A percentile compares a stretch with the other conserved stretches of the same genome.
phyloP scores from a whole-genome alignment of 495 filamentous ascomycete genomes.

The Penicillium turbatum region DNA sequence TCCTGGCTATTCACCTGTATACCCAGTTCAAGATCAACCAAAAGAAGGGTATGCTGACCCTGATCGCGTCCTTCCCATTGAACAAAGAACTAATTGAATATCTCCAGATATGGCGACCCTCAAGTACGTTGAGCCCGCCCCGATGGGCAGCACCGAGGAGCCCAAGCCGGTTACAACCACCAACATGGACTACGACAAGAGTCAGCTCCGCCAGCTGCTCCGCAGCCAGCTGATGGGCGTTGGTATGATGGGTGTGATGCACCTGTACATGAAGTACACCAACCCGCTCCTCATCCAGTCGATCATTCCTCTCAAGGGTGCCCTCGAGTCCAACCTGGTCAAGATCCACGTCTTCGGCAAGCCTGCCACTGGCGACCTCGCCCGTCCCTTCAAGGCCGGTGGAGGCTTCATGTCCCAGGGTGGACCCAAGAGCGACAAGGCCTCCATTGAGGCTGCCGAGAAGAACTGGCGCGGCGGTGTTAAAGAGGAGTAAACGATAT shows the following conservation, averaged over 20 bases:
- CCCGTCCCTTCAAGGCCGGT: constrained; percentile 87
- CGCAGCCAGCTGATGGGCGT: constrained; percentile 91
- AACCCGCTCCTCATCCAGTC: constrained; percentile 98
- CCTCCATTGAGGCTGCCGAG: constrained; percentile 83
- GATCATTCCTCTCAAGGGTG: constrained; percentile 95
- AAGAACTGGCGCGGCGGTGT: constrained; percentile 78
- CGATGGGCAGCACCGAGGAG: constrained; percentile 87
- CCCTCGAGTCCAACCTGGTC: constrained; percentile 86
- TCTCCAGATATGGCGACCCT: constrained; percentile 87
- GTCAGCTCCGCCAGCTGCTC: constrained; percentile 75
- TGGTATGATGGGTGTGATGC: constrained; percentile 98
- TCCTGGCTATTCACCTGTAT: constrained; percentile 76
- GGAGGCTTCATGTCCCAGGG: constrained; percentile 76
- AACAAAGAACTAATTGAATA: neutral
- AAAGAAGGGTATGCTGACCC: constrained; percentile 76
- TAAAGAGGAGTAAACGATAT: constrained; percentile 77
- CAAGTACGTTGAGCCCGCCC: constrained; percentile 94
- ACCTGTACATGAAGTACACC: constrained; percentile 98
- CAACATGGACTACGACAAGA: constrained; percentile 83
- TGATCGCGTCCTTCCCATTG: constrained; percentile 1
- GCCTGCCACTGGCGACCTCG: constrained; percentile 85
- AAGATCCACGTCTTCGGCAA: constrained; percentile 92
- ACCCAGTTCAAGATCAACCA: constrained; percentile 76
- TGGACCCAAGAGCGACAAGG: constrained; percentile 90
- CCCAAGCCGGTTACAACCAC: constrained; percentile 94